Evolutionary conservation across 169 alveolate species (phyloP).

Genomic region (Amoebophrya sp.): DNA sequence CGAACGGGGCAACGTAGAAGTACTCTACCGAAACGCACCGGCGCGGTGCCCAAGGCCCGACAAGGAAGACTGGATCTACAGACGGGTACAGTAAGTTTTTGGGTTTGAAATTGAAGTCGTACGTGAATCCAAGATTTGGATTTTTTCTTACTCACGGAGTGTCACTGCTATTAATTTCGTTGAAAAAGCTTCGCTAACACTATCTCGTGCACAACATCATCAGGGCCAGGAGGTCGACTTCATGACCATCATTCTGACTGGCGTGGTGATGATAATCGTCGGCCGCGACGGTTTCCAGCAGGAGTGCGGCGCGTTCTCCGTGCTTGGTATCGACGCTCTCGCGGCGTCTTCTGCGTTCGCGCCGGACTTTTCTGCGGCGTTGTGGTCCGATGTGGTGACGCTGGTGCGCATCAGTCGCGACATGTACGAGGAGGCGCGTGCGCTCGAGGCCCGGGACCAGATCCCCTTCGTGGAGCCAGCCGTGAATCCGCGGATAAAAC

Average conservation of each 20-base stretch:
- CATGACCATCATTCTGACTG: background rate
- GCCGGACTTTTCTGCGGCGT: slow-evolving; percentile 7
- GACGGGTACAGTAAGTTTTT: background rate
- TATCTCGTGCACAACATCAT: no score
- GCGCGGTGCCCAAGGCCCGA: background rate
- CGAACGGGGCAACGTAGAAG: background rate
- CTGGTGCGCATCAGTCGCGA: background rate
- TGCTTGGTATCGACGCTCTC: slow-evolving; percentile 3
- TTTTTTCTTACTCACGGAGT: no score
- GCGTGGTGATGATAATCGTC: background rate
- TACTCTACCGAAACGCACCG: background rate
- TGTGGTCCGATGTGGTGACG: background rate
- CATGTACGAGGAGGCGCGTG: background rate
- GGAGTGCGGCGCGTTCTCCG: slow-evolving; percentile 17
- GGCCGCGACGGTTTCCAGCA: slow-evolving; percentile 5
- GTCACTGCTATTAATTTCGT: no score
- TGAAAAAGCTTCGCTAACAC: no score
- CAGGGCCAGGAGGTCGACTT: background rate
- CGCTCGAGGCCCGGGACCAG: background rate
- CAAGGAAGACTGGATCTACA: background rate
- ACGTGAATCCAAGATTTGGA: no score
- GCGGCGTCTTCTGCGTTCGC: background rate
- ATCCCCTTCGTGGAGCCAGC: background rate
- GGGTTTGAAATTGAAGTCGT: no score
- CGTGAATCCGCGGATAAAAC: background rate